Evolutionary conservation across 805 yeast species (phyloP).

Genomic region (Lipomyces chichibuensis): DNA sequence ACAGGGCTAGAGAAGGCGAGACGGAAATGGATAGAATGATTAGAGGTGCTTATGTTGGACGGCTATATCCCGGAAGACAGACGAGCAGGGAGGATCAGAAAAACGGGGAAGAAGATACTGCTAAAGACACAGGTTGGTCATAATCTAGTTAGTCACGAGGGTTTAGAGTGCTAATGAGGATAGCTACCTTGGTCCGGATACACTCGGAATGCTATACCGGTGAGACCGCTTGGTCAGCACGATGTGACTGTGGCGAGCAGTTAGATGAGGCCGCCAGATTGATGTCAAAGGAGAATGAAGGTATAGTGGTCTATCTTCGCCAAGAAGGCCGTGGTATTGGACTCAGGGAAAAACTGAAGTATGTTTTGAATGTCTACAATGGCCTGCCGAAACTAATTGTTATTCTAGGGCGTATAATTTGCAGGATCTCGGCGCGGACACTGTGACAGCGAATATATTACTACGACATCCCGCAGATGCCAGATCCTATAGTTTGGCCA

Average conservation of each 20-base stretch:
- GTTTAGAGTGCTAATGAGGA: neutral
- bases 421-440: conserved; percentile 98
- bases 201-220: conserved; percentile 99
- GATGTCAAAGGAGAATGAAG: conserved; percentile 85
- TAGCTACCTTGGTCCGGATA: conserved; percentile 67
- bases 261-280: conserved; percentile 95
- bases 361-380: neutral
- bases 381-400: neutral
- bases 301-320: conserved; percentile 91
- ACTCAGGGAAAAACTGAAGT: conserved; percentile 89
- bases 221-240: conserved; percentile 98
- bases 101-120: conserved; percentile 23
- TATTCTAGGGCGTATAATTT: conserved; percentile 76
- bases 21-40: conserved; percentile 94
- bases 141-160: neutral
- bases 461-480: conserved; percentile 97
- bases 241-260: conserved; percentile 99
- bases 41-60: conserved; percentile 96
- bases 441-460: conserved; percentile 92
- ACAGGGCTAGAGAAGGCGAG: conserved; percentile 63
- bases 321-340: conserved; percentile 99
- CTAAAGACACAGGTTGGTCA: conserved; percentile 4
- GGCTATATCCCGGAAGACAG: conserved; percentile 80
- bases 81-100: conserved; percentile 47
- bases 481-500: conserved; percentile 90